phyloP scores from a whole-genome alignment of 2,329 filamentous ascomycete species.

The Coniochaeta prunicola region DNA sequence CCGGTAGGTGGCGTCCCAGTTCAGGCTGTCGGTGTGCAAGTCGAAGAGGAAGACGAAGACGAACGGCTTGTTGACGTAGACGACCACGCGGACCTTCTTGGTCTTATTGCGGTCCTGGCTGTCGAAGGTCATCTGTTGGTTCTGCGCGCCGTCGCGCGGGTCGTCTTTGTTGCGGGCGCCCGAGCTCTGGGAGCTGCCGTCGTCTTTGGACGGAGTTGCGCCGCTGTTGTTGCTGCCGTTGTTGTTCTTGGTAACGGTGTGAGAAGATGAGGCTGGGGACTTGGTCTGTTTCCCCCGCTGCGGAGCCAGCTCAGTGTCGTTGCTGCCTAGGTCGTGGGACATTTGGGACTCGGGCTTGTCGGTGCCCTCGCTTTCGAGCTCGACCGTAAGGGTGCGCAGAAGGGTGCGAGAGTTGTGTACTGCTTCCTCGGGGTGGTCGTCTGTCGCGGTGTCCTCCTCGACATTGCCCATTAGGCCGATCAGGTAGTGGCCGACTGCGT shows the following conservation, averaged over 20 bases:
- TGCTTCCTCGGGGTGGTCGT: slow-evolving; percentile 20
- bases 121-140: slow-evolving; percentile 23
- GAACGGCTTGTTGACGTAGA: slow-evolving; percentile 70
- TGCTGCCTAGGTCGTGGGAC: slow-evolving; percentile 36
- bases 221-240: neutral
- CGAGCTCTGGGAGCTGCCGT: neutral
- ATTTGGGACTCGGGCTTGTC: slow-evolving; percentile 35
- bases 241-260: neutral
- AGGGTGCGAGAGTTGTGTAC: slow-evolving; percentile 47
- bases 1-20: slow-evolving; percentile 48
- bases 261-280: neutral
- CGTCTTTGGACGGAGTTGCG: neutral
- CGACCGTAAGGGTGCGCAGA: slow-evolving; percentile 60
- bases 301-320: slow-evolving; percentile 17
- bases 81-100: slow-evolving; percentile 57
- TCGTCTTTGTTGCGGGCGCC: slow-evolving; percentile 9
- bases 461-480: slow-evolving; percentile 63
- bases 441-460: slow-evolving; percentile 32
- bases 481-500: slow-evolving; percentile 45
- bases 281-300: neutral
- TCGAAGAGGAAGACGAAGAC: slow-evolving; percentile 71
- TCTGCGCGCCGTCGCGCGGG: slow-evolving; percentile 8
- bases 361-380: slow-evolving; percentile 40
- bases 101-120: slow-evolving; percentile 47
- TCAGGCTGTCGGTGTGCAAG: slow-evolving; percentile 49